phyloP scores from a whole-genome alignment of 148 eudicot species.

The Silene conica region DNA sequence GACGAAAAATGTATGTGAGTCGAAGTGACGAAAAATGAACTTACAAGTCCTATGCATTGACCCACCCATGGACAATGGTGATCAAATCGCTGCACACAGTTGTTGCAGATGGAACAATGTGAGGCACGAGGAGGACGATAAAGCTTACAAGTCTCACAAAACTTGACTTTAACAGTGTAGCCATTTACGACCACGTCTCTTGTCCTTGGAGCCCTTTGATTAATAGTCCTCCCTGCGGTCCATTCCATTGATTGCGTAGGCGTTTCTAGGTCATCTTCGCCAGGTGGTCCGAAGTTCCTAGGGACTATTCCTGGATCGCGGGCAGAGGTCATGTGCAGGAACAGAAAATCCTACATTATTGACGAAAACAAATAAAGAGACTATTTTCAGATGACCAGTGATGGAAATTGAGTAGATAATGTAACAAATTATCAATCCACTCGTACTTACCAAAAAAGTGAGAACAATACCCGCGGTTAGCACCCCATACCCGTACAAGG shows the following conservation, averaged over 20 bases:
- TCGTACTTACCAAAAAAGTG: constrained; percentile 47
- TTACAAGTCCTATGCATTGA: constrained; percentile 87
- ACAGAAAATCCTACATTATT: constrained; percentile 53
- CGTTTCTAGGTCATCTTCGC: constrained; percentile 34
- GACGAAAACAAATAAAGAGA: background rate
- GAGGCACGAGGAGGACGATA: constrained; percentile 91
- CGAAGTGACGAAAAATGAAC: constrained; percentile 12
- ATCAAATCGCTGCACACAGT: constrained; percentile 85
- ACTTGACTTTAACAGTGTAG: constrained; percentile 62
- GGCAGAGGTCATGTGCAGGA: constrained; percentile 61
- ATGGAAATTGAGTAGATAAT: background rate
- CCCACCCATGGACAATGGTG: constrained; percentile 99
- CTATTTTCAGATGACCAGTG: background rate
- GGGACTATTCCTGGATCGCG: constrained; percentile 91
- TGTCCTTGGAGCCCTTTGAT: constrained; percentile 54
- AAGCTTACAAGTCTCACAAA: constrained; percentile 76
- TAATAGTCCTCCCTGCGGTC: constrained; percentile 33
- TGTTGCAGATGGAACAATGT: constrained; percentile 93
- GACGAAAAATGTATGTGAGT: background rate
- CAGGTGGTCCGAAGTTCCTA: constrained; percentile 46
- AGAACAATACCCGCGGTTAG: constrained; percentile 51
- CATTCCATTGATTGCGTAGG: constrained; percentile 47
- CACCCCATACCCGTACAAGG: constrained; percentile 45
- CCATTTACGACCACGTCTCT: constrained; percentile 70
- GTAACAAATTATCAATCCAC: background rate